A percentile compares a stretch with the other conserved stretches of the same genome.
Conservation (phyloP, 2,329 filamentous ascomycete genomes). For the Nigrospora sphaerica region DNA sequence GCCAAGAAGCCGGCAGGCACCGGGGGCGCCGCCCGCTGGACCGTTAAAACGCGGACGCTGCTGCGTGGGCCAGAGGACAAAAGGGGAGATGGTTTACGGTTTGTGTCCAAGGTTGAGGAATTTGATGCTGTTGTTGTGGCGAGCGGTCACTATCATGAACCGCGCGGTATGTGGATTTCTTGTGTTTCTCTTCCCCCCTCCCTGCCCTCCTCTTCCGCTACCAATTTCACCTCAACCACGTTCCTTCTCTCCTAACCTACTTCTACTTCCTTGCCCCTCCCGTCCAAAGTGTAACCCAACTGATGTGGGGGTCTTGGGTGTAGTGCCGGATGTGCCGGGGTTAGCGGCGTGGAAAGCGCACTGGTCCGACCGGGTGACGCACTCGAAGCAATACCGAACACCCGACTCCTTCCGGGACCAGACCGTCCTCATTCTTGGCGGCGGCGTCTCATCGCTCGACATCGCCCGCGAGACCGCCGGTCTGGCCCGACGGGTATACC, state of each 20-base stretch:
- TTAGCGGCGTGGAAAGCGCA: conserved; percentile 47
- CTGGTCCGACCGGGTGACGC: conserved; percentile 47
- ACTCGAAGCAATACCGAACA: conserved; percentile 67
- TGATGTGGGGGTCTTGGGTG: too few species aligned
- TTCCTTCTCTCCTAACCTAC: too few species aligned
- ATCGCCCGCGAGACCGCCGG: conserved; percentile 31
- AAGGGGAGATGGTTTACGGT: too few species aligned
- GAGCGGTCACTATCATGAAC: conserved; percentile 60
- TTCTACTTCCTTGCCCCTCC: too few species aligned
- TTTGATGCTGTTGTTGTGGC: conserved; percentile 63
- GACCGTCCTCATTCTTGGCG: conserved; percentile 45
- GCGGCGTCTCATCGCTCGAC: conserved; percentile 35
- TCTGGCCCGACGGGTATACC: conserved; percentile 30
- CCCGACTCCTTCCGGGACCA: conserved; percentile 51
- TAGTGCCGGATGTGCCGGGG: conserved; percentile 51
- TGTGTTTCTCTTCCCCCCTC: too few species aligned
- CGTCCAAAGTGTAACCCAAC: too few species aligned
- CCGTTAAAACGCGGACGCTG: conserved; percentile 40
- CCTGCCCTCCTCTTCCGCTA: too few species aligned
- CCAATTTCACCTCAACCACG: too few species aligned
- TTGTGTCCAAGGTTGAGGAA: conserved; percentile 22
- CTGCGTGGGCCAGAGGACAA: background rate
- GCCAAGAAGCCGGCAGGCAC: conserved; percentile 31
- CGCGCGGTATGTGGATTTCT: conserved; percentile 24
- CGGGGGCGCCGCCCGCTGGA: conserved; percentile 31